These are phyloP conservation scores for Cylindrodendrum hubeiense DNA, from an alignment of 2,329 filamentous ascomycete genomes.

Conservation along the genomic window DNA sequence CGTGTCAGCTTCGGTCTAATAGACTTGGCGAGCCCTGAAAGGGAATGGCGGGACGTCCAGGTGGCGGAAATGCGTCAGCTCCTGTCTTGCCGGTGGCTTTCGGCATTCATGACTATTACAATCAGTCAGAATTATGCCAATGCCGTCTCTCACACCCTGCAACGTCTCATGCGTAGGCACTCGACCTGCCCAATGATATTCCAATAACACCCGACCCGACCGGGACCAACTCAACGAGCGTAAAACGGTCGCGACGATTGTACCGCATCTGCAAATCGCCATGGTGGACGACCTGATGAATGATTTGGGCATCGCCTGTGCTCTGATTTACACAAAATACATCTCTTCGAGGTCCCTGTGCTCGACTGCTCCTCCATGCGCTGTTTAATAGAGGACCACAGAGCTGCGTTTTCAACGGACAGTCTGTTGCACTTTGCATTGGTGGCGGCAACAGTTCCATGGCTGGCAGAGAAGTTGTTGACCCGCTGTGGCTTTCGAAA, in stretches of 20 bases:
- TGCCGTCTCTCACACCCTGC: neutral
- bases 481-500: neutral
- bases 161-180: too few relatives aligned
- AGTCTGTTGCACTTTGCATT: neutral
- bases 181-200: too few relatives aligned
- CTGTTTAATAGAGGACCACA: neutral
- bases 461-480: neutral
- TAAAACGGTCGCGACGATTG: neutral
- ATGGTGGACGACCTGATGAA: too few relatives aligned
- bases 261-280: too few relatives aligned
- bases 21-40: neutral
- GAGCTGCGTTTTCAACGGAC: neutral
- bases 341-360: neutral
- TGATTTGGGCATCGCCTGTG: neutral
- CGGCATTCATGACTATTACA: neutral
- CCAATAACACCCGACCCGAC: too few relatives aligned
- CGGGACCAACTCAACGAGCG: neutral
- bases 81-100: neutral
- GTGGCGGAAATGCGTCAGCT: neutral
- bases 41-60: too few relatives aligned
- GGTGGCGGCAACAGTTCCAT: neutral
- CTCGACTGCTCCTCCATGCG: neutral
- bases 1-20: slow-evolving; percentile 10
- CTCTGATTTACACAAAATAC: neutral
- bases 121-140: neutral